Evolutionary conservation across 192 early-diverging fungal species (phyloP).

Genomic region (Rhizophlyctis rosea): DNA sequence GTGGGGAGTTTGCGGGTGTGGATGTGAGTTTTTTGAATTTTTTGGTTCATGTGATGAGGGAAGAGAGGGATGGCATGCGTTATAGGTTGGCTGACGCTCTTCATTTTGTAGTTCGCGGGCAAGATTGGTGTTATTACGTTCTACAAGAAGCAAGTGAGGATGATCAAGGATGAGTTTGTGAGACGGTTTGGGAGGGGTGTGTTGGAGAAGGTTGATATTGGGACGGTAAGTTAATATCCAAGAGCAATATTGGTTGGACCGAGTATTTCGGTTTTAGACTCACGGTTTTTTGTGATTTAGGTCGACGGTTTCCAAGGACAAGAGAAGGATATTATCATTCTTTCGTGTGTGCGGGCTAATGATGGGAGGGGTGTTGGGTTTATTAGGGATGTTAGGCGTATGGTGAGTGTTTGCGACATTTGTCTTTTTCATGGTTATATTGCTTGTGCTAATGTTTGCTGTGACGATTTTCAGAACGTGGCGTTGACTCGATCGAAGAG

Average conservation of each 20-base stretch:
- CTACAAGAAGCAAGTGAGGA: conserved; percentile 81
- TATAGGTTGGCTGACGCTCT: conserved; percentile 50
- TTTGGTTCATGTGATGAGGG: too few relatives aligned
- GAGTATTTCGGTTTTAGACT: conserved; percentile 19
- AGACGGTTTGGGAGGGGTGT: conserved; percentile 59
- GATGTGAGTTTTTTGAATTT: too few relatives aligned
- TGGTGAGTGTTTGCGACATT: conserved; percentile 39
- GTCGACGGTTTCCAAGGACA: conserved; percentile 95
- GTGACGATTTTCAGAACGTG: conserved; percentile 68
- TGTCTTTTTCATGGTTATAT: not conserved
- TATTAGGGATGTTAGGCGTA: conserved; percentile 74
- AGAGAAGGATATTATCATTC: conserved; percentile 95
- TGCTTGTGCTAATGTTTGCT: not conserved
- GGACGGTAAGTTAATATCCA: conserved; percentile 60
- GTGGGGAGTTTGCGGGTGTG: too few relatives aligned
- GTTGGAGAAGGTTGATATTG: conserved; percentile 78
- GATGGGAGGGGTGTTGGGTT: conserved; percentile 69
- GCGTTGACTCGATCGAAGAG: conserved; percentile 81
- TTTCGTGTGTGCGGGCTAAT: conserved; percentile 86
- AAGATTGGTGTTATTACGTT: conserved; percentile 88
- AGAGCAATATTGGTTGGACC: not conserved
- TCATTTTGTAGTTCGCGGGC: conserved; percentile 50
- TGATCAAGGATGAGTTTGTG: conserved; percentile 65
- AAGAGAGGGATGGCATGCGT: too few relatives aligned
- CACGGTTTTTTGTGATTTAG: conserved; percentile 9